Conservation (phyloP, 306 rosid species). For the Luffa aegyptiaca region DNA sequence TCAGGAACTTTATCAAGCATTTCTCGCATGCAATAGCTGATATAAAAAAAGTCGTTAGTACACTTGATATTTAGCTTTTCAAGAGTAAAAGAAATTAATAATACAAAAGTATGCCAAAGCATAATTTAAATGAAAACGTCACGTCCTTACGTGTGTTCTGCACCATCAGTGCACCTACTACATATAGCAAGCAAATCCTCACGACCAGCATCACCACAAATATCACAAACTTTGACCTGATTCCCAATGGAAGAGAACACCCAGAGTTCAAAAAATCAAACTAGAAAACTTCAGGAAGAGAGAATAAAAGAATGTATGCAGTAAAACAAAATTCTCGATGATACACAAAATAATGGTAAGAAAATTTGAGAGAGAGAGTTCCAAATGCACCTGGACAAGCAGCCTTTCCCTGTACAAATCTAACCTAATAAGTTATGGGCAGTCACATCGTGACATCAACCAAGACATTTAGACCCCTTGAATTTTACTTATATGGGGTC, state of each 20-base stretch:
- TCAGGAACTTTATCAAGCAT: constrained; percentile 69
- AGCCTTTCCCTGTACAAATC: not conserved
- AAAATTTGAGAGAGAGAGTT: not conserved
- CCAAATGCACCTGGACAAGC: not conserved
- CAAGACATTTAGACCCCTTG: not conserved
- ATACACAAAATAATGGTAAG: not conserved
- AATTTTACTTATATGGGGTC: not conserved
- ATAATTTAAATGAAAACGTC: constrained; percentile 4
- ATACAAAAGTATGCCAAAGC: constrained; percentile 12
- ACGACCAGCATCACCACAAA: constrained; percentile 95
- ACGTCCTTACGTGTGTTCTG: constrained; percentile 79
- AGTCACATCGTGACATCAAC: not conserved
- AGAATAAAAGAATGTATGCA: not conserved
- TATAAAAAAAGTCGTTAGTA: constrained; percentile 2
- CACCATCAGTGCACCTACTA: constrained; percentile 91
- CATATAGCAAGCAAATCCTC: constrained; percentile 80
- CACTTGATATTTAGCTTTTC: constrained; percentile 6
- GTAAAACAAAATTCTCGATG: not conserved
- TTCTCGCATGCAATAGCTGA: constrained; percentile 88
- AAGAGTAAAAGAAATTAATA: constrained; percentile 14
- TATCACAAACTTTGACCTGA: constrained; percentile 93
- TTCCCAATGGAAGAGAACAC: constrained; percentile 12
- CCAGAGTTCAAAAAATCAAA: constrained; percentile 12
- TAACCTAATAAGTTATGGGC: not conserved
- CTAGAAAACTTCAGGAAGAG: not conserved